phyloP scores from a whole-genome alignment of 1,284 basidiomycete species.

The Microbotryomycetes sp. region DNA sequence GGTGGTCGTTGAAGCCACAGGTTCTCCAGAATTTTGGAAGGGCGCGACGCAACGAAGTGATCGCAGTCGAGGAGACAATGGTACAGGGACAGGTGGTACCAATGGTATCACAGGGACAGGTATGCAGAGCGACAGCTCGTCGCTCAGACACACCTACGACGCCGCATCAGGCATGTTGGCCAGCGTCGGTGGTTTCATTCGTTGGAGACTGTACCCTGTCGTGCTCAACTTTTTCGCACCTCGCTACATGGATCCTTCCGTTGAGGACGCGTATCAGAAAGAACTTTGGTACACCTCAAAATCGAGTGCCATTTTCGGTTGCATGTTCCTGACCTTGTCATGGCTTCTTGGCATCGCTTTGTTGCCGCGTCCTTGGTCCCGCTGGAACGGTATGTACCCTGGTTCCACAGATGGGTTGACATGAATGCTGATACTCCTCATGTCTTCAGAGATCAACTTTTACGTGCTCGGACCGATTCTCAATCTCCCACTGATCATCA shows the following conservation, averaged over 20 bases:
- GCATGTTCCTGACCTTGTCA: conserved; percentile 60
- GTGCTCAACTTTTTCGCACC: conserved; percentile 12
- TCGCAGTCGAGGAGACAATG: conserved; percentile 5
- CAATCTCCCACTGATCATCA: conserved; percentile 47
- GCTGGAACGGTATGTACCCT: conserved; percentile 25
- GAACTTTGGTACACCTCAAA: conserved; percentile 29
- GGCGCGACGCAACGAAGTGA: conserved; percentile 13
- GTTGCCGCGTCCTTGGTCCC: conserved; percentile 15
- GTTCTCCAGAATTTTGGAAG: conserved; percentile 22
- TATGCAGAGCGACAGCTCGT: conserved; percentile 21
- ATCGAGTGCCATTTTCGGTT: conserved; percentile 49
- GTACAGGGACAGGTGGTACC: conserved; percentile 20
- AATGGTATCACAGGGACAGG: conserved; percentile 11
- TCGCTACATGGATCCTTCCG: conserved; percentile 15
- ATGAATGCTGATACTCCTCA: neutral
- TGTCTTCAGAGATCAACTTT: conserved; percentile 42
- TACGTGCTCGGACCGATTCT: conserved; percentile 48
- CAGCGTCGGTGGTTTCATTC: conserved; percentile 8
- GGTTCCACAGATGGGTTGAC: conserved; percentile 6
- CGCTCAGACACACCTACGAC: conserved; percentile 21
- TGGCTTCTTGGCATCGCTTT: conserved; percentile 55
- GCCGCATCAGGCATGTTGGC: conserved; percentile 14
- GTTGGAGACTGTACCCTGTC: conserved; percentile 21
- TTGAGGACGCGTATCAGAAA: conserved; percentile 31
- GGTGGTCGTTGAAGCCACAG: conserved; percentile 27